Conservation (phyloP, 768 basidiomycete genomes). For the Boletus rubroflammeus region DNA sequence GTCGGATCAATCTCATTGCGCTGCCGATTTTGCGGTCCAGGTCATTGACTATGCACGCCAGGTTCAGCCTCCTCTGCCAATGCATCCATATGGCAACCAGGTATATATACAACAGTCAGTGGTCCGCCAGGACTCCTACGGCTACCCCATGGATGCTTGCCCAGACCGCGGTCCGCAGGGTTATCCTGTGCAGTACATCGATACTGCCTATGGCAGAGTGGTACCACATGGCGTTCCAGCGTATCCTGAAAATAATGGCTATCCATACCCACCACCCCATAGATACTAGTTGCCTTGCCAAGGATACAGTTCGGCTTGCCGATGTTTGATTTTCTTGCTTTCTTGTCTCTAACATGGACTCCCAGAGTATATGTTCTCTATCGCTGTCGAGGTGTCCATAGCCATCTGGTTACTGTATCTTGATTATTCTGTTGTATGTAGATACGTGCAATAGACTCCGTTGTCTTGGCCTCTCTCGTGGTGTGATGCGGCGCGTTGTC, state of each 20-base stretch:
- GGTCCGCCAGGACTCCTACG: conserved; percentile 14
- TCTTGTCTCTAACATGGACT: conserved; percentile 12
- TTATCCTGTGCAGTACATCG: conserved; percentile 9
- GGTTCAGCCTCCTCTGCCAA: background rate
- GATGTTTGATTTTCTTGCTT: conserved; percentile 2
- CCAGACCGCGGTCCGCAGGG: conserved; percentile 13
- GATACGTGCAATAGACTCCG: conserved; percentile 8
- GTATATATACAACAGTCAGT: conserved; percentile 3
- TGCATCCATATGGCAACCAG: conserved; percentile 3
- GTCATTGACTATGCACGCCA: conserved; percentile 3
- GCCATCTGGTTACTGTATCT: conserved; percentile 7
- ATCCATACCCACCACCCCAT: conserved; percentile 5
- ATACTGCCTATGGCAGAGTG: conserved; percentile 5
- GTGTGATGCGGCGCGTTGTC: background rate
- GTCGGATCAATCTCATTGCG: conserved; percentile 24
- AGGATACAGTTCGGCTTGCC: conserved; percentile 1
- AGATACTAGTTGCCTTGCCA: conserved; percentile 2
- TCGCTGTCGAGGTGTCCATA: conserved; percentile 1
- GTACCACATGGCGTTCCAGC: conserved; percentile 10
- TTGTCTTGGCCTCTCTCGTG: background rate
- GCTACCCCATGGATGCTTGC: conserved; percentile 4
- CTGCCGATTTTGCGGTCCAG: conserved; percentile 8
- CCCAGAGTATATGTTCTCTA: conserved; percentile 6
- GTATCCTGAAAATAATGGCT: conserved; percentile 13
- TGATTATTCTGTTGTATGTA: conserved; percentile 6